A percentile compares a stretch with the other conserved stretches of the same genome.
Conservation (phyloP, 1,284 basidiomycete species). For the Pseudozyma tsukubaensis region DNA sequence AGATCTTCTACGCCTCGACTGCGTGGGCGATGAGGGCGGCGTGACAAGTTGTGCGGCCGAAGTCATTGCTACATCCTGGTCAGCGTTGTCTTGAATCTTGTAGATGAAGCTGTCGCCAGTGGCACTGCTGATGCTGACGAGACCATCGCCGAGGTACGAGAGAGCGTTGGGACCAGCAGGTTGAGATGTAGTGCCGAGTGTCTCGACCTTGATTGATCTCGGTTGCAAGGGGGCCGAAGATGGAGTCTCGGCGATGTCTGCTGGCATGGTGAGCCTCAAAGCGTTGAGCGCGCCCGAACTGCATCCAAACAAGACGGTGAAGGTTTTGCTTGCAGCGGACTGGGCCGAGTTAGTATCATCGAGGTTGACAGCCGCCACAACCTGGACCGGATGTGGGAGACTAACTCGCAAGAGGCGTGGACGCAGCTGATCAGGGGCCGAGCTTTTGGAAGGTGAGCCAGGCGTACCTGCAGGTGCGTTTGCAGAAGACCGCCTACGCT, state of each 20-base stretch:
- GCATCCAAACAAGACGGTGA: conserved; percentile 50
- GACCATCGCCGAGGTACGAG: conserved; percentile 56
- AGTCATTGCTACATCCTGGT: conserved; percentile 1
- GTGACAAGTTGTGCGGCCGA: conserved; percentile 27
- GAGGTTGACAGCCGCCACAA: conserved; percentile 45
- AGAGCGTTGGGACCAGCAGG: conserved; percentile 53
- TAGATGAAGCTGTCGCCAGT: conserved; percentile 58
- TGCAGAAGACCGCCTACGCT: conserved; percentile 49
- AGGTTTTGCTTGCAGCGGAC: neutral
- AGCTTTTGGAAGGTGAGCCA: conserved; percentile 15
- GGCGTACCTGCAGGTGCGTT: conserved; percentile 8
- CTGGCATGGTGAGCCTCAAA: conserved; percentile 37
- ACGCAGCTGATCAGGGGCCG: conserved; percentile 7
- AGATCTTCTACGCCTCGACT: conserved; percentile 21
- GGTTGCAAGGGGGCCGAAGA: conserved; percentile 10
- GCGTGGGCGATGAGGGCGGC: conserved; percentile 45
- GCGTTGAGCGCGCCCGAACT: conserved; percentile 40
- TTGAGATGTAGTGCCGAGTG: conserved; percentile 44
- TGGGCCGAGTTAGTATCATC: conserved; percentile 4
- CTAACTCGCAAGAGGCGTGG: conserved; percentile 39
- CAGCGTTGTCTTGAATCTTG: conserved; percentile 25
- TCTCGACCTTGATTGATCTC: conserved; percentile 34
- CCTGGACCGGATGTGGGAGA: conserved; percentile 51
- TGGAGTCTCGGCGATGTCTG: neutral
- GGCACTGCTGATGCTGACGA: conserved; percentile 56